Evolutionary conservation across 2,329 filamentous ascomycete genomes (phyloP), one percentile per base, ranked within the genome.

Genomic region (Aspergillus aculeatus): DNA sequence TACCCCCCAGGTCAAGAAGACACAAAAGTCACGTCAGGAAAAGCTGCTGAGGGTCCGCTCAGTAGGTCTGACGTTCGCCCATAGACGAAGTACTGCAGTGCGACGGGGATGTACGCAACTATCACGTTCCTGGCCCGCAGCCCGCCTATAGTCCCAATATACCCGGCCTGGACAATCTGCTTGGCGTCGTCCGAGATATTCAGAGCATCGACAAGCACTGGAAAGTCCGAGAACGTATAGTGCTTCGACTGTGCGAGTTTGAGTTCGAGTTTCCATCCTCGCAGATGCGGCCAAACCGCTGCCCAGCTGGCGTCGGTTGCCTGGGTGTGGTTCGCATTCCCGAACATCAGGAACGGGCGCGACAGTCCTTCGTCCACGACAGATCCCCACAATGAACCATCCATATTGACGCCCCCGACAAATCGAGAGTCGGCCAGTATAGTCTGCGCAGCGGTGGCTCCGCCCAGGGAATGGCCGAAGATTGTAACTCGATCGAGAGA

Each of bases 381-480:
- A 6, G 64, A 38, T 2, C 65, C 65, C 32, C 23, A 67, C 47
- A 68, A 29, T 12, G 41, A 16, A 3, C 66, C 66, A 35, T 68
- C 66, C 1, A 67, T 50, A 50, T 68, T 67, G 44, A 66, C 56
- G 16, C 65, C 67, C 0, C 56, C 67, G 3, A 63, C 47, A 41
- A 69, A 48, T 16, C 67, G 61, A 47, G 48, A n/a, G 24, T 69
- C 67, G 10, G 55, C 5, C 1, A 58, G 50, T 31, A 68, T 62
- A 12, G 65, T 48, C 48, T 60, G 48, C 2, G 62, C 62, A 2
- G 68, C 58, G 29, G 68, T 61, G 9, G 68, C 65, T 10, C 68
- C 68, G 5, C 68, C 68, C 2, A 69, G 48, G 3, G 68, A 69
- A 38, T 69, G 66, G 5, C 68, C 68, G 4, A 64, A 58, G 29